Percentiles rank a stretch among this genome's conserved stretches.
These are phyloP conservation scores for Candida broadrunensis DNA, from an alignment of 805 yeast species.

Conservation along the genomic window DNA sequence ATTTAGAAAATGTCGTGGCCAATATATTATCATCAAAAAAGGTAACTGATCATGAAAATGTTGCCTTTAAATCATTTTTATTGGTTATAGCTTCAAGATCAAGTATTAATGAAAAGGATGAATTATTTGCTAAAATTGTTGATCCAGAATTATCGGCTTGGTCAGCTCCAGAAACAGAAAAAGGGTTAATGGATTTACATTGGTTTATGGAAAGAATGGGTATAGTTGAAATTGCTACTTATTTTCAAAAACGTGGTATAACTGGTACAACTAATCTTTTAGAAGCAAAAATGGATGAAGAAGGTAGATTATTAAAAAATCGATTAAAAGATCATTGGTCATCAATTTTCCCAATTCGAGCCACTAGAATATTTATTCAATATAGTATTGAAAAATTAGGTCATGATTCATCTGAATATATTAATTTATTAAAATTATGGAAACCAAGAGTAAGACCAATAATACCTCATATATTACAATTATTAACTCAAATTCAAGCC, in stretches of 20 bases:
- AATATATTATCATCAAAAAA: slow-evolving; percentile 64
- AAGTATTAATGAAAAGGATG: slow-evolving; percentile 67
- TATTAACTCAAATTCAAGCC: slow-evolving; percentile 87
- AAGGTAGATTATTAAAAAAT: slow-evolving; percentile 71
- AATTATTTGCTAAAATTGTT: slow-evolving; percentile 79
- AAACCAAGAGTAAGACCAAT: slow-evolving; percentile 90
- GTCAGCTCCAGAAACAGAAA: slow-evolving; percentile 88
- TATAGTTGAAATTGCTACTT: slow-evolving; percentile 87
- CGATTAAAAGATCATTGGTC: slow-evolving; percentile 90
- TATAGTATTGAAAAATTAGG: slow-evolving; percentile 90
- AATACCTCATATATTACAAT: slow-evolving; percentile 83
- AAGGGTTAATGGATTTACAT: slow-evolving; percentile 83
- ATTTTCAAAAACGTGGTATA: slow-evolving; percentile 80
- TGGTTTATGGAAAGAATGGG: slow-evolving; percentile 99
- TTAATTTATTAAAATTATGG: slow-evolving; percentile 74
- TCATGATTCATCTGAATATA: slow-evolving; percentile 73
- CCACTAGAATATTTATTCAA: slow-evolving; percentile 91
- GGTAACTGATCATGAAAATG: slow-evolving; percentile 86
- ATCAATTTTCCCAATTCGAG: slow-evolving; percentile 89
- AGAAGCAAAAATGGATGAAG: slow-evolving; percentile 84
- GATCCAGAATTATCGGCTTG: slow-evolving; percentile 92
- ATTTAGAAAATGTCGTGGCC: slow-evolving; percentile 78
- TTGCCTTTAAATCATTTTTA: slow-evolving; percentile 88
- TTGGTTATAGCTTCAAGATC: slow-evolving; percentile 90
- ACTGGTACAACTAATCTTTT: slow-evolving; percentile 72